Base-by-base conservation (phyloP, 306 rosid species). In the Calophaca sinica region DNA sequence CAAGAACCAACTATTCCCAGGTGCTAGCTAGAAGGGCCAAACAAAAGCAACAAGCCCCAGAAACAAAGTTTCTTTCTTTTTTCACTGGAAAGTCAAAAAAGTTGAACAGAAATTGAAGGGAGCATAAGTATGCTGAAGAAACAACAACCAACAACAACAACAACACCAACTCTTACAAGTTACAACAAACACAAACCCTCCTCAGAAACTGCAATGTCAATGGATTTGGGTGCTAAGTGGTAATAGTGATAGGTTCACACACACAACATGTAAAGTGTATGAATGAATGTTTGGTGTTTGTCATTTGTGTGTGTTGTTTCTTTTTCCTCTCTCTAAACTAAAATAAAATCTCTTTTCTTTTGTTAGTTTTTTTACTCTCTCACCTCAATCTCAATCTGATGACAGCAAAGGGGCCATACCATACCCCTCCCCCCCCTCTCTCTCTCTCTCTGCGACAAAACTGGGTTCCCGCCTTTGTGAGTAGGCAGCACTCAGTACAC, bases 401-500 rank as follows among this genome's bases (percentile, higher is more conserved):
- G 72, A 59, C 69, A 62, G 35, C 11, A 81, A 75, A 58, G 70
- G 80, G 80, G 70, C 81, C 81, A 77, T 73, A 36, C 82, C n/a
- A n/a, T n/a, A n/a, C n/a, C n/a, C n/a, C n/a, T n/a, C n/a, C n/a
- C n/a, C 88, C 0, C 9, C 39, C 35, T 62, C 48, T 7, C 48
- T 42, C 48, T 42, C 48, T 41, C 45, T 45, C 13, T 81, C 77
- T 41, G 84, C 63, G 90, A 87, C 89, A 85, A 82, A 87, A 77
- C 85, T 78, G 88, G 85, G 90, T 62, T 94, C 98, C 97, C 96
- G 96, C 98, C 94, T 86, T 87, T 81, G 78, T 73, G 87, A 76
- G 73, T 32, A 73, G 62, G 79, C 80, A 62, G 69, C 33, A 81
- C 80, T 44, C 51, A 68, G 72, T 65, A 75, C 46, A 77, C 86